phyloP scores from a whole-genome alignment of 768 basidiomycete species.

The Psilocybe cyanescens region DNA sequence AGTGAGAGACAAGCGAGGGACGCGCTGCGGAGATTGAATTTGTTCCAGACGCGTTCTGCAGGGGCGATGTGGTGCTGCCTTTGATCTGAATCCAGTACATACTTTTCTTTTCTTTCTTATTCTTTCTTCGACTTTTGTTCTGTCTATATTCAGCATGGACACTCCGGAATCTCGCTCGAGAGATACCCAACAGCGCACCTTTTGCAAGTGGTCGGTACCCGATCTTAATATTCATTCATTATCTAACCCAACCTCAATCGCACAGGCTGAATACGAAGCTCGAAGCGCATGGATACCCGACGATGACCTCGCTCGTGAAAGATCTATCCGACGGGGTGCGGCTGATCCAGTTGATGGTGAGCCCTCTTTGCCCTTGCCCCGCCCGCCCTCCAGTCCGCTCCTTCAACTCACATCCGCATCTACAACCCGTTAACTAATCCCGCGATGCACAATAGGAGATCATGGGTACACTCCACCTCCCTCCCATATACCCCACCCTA shows the following conservation, averaged over 20 bases:
- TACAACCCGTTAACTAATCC: no score
- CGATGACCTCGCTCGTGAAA: slow-evolving; percentile 86
- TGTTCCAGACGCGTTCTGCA: slow-evolving; percentile 11
- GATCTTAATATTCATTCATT: neutral
- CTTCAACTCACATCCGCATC: no score
- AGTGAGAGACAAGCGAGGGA: slow-evolving; percentile 18
- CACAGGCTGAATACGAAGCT: slow-evolving; percentile 94
- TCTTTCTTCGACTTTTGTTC: slow-evolving; percentile 1
- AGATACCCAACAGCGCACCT: slow-evolving; percentile 77
- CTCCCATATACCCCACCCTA: neutral
- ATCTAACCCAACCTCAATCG: neutral
- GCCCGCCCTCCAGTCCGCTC: neutral
- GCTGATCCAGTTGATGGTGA: slow-evolving; percentile 92
- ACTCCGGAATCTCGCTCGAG: slow-evolving; percentile 67
- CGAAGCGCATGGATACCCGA: slow-evolving; percentile 80
- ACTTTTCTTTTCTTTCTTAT: slow-evolving; percentile 8
- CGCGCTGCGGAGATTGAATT: slow-evolving; percentile 51
- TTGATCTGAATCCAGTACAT: neutral
- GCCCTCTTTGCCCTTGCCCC: neutral
- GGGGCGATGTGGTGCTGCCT: neutral
- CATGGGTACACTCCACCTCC: slow-evolving; percentile 64
- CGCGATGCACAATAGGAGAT: slow-evolving; percentile 70
- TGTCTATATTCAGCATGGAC: slow-evolving; percentile 27
- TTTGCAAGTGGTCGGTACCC: slow-evolving; percentile 81
- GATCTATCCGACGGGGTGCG: slow-evolving; percentile 96